Base-by-base conservation (phyloP, 352 stramenopile species). In the Thalassiosira livingstoniorum region DNA sequence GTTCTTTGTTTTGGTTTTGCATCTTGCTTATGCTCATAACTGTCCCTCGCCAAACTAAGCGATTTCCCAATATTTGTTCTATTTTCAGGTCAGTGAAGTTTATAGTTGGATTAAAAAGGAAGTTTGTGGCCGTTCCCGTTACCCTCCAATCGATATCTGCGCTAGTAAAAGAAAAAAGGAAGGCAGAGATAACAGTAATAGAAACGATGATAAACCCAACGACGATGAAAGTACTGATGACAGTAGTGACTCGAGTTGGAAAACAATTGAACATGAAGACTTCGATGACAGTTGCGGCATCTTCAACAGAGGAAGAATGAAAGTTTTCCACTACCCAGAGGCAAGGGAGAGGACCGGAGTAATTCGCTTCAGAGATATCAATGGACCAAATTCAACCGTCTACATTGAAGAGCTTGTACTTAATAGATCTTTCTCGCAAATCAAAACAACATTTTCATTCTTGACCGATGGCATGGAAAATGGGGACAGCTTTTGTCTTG, bases 401-500 rank as follows among this genome's bases (percentile, higher is more conserved):
- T 34, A 45, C n/a, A 62, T 39, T 2, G 58, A 72, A 66, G 39
- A 70, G 66, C 42, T 42, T 57, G n/a, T n/a, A n/a, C n/a, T n/a
- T n/a, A 35, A 79, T 25, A 83, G 47, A 21, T 39, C 23, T 35
- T 61, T 43, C n/a, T 66, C 35, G 4, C 47, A 37, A 27, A 57
- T 76, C 35, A 71, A 67, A 35, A 37, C 78, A 2, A 55, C 53
- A 4, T 75, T 83, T 1, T 72, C 61, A 21, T 53, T 61, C 13
- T 83, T 78, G 66, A n/a, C 29, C 2, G 7, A 60, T 13, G 18
- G 27, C 3, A 75, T 83, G 66, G 69, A 67, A 5, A 5, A 58
- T 23, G 60, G 60, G 10, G 61, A 78, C 34, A 53, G 64, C 1
- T 68, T 83, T 35, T 83, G 76, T 25, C 5, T 83, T 4, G 76